Evolutionary conservation across 1,284 basidiomycete species (phyloP).

Genomic region (Kalmanozyma brasiliensis): DNA sequence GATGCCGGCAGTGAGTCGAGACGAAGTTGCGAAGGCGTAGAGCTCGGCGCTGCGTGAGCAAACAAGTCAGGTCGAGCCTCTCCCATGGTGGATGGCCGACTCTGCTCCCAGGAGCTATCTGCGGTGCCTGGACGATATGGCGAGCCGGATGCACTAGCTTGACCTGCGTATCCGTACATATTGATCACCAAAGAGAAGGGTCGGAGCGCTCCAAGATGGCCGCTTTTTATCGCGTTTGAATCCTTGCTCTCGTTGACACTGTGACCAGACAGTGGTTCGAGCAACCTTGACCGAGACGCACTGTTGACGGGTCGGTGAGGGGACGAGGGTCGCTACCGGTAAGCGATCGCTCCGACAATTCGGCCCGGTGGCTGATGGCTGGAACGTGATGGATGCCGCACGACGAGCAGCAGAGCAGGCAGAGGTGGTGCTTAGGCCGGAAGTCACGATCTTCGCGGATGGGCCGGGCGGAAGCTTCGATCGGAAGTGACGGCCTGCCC

Average conservation of each 20-base stretch:
- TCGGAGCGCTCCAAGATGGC: background rate
- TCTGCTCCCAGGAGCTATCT: conserved; percentile 34
- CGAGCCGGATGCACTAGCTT: conserved; percentile 23
- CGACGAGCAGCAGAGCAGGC: background rate
- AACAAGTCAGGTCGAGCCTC: conserved; percentile 29
- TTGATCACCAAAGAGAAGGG: background rate
- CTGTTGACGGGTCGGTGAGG: background rate
- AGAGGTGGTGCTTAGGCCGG: conserved; percentile 1
- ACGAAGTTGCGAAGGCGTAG: conserved; percentile 18
- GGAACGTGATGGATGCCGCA: background rate
- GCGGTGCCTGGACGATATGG: conserved; percentile 33
- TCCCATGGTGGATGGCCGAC: conserved; percentile 13
- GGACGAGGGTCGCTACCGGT: conserved; percentile 8
- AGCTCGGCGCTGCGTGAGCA: conserved; percentile 7
- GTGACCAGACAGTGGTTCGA: conserved; percentile 26
- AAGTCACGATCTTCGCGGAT: background rate
- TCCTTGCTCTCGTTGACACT: conserved; percentile 7
- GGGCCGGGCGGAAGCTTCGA: background rate
- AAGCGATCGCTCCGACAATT: conserved; percentile 9
- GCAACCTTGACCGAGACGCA: conserved; percentile 5
- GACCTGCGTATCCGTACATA: conserved; percentile 28
- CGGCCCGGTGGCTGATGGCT: conserved; percentile 18
- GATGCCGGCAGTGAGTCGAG: conserved; percentile 24
- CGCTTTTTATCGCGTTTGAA: conserved; percentile 15
- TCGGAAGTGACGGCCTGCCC: conserved; percentile 13